These are phyloP conservation scores for Aspergillus costaricaensis DNA, from an alignment of 2,329 filamentous ascomycete species.

Conservation along the genomic window DNA sequence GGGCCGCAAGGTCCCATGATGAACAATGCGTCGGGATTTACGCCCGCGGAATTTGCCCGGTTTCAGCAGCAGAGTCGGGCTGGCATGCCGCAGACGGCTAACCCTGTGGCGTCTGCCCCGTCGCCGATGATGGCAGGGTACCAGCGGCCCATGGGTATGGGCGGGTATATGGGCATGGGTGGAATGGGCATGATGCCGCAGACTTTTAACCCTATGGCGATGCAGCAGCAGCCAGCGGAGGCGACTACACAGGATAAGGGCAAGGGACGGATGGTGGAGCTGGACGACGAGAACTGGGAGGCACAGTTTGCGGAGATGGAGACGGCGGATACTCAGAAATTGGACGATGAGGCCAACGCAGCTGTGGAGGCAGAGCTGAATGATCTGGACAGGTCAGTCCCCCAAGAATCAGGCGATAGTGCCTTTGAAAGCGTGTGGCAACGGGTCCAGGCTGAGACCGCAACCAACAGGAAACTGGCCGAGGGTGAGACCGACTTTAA, in stretches of 20 bases:
- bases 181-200: constrained; percentile 56
- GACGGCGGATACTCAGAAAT: constrained; percentile 52
- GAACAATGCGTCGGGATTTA: constrained; percentile 63
- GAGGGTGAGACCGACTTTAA: constrained; percentile 63
- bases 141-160: constrained; percentile 50
- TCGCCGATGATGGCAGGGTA: constrained; percentile 62
- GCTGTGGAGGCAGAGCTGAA: constrained; percentile 86
- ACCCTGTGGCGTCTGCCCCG: constrained; percentile 55
- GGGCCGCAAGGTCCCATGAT: constrained; percentile 46
- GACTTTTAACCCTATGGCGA: constrained; percentile 51
- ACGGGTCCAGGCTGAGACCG: constrained; percentile 49
- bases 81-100: constrained; percentile 59
- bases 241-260: constrained; percentile 71
- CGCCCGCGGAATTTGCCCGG: constrained; percentile 79
- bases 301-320: constrained; percentile 92
- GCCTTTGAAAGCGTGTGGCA: constrained; percentile 80
- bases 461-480: constrained; percentile 59
- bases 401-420: constrained; percentile 63
- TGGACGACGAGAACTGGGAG: constrained; percentile 94
- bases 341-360: constrained; percentile 66
- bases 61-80: constrained; percentile 75
- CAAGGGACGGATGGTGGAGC: constrained; percentile 79
- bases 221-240: constrained; percentile 46
- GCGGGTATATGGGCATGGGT: constrained; percentile 44
- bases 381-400: constrained; percentile 80